These are phyloP conservation scores for Rhodotorula sp. DNA, from an alignment of 1,284 basidiomycete species.

Conservation along the genomic window DNA sequence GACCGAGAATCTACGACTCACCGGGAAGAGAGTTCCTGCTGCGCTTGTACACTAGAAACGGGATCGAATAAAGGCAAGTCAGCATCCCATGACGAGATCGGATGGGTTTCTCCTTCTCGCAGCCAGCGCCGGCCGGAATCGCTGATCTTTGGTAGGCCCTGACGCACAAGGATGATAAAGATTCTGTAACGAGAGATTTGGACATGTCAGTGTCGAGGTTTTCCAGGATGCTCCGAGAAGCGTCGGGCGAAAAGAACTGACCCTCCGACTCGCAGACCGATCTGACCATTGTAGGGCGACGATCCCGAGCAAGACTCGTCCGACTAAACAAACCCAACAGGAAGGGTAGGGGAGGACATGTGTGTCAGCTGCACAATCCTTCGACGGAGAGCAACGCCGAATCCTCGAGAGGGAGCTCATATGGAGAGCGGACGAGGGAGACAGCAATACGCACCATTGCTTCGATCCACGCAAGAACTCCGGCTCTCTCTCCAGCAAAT, in stretches of 20 bases:
- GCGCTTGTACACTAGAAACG: slow-evolving; percentile 4
- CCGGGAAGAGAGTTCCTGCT: slow-evolving; percentile 74
- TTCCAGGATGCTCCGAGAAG: not conserved
- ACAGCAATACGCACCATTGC: slow-evolving; percentile 1
- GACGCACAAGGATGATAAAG: slow-evolving; percentile 71
- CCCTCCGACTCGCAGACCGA: slow-evolving; percentile 56
- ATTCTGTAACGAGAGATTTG: slow-evolving; percentile 57
- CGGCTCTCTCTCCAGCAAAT: not conserved
- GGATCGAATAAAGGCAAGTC: not conserved
- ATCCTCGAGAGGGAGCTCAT: not conserved
- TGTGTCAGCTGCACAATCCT: no score
- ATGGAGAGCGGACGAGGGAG: not conserved
- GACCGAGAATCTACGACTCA: slow-evolving; percentile 46
- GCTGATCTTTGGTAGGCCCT: not conserved
- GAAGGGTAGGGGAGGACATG: not conserved
- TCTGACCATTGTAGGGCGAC: slow-evolving; percentile 32
- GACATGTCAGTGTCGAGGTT: not conserved
- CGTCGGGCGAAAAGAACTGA: not conserved
- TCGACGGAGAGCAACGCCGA: not conserved
- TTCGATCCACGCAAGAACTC: not conserved
- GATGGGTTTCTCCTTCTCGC: no score
- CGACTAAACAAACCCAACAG: not conserved
- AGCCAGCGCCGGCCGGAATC: no score
- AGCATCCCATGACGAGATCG: not conserved
- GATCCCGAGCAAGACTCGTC: slow-evolving; percentile 11